These are phyloP conservation scores for Apiotrichum montevideense DNA, from an alignment of 1,284 basidiomycete genomes.

Conservation along the genomic window DNA sequence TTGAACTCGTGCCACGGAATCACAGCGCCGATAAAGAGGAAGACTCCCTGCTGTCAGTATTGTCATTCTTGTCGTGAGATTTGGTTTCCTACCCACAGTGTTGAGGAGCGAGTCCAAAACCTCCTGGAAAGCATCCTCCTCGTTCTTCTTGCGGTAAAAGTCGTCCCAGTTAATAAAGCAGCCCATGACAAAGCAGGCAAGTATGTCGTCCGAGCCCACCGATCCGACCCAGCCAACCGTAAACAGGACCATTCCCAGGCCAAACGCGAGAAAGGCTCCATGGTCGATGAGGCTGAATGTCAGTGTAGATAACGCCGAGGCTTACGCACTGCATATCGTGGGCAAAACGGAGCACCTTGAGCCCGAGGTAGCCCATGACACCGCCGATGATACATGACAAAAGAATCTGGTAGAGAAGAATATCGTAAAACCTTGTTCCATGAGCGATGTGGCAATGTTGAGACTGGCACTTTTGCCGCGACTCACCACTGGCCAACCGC, in stretches of 20 bases:
- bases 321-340: constrained; percentile 48
- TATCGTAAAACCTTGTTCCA: constrained; percentile 38
- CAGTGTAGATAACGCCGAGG: constrained; percentile 59
- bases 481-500: constrained; percentile 62
- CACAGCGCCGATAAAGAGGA: constrained; percentile 86
- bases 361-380: constrained; percentile 59
- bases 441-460: too few species aligned
- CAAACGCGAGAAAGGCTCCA: constrained; percentile 44
- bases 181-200: constrained; percentile 49
- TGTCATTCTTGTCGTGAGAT: background rate
- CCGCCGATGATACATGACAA: constrained; percentile 73
- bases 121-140: constrained; percentile 54
- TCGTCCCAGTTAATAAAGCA: constrained; percentile 47
- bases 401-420: constrained; percentile 51
- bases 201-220: constrained; percentile 83
- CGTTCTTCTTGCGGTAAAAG: constrained; percentile 50
- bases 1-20: constrained; percentile 61
- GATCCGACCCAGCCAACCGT: constrained; percentile 80
- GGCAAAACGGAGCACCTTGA: constrained; percentile 35
- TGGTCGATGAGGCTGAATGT: constrained; percentile 40
- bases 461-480: background rate
- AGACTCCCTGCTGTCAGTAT: constrained; percentile 44
- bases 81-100: constrained; percentile 14
- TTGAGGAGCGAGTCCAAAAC: constrained; percentile 54
- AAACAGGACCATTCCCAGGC: constrained; percentile 50